Base-by-base conservation (phyloP, 805 yeast genomes). In the Yarrowia hollandica region DNA sequence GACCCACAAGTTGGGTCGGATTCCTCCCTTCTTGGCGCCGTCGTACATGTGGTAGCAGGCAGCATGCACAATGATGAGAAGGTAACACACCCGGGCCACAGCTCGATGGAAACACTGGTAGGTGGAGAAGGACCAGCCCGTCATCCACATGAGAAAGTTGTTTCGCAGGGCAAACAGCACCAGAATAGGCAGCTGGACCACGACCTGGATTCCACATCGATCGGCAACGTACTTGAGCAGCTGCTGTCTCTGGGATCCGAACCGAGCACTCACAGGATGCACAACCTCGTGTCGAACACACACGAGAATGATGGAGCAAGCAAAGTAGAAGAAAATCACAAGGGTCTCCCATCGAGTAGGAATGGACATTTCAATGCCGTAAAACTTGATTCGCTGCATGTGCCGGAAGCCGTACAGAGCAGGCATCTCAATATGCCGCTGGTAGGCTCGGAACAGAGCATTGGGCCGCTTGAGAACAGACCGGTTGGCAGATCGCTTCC, bases 111-210 rank as follows among this genome's bases (percentile, higher is more conserved):
- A 80, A 26, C 79, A 72, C 44, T 82, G 74, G 66, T 82, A 84
- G 19, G 84, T 75, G 0, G 84, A 71, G 61, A 72, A 78, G 14
- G 74, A 73, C 85, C 86, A 81, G 22, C 85, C 79, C 0, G 88
- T 81, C 15, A 80, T 15, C 80, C 81, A 80, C 61, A 79, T 82
- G 60, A 84, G 68, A 50, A 85, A 68, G 66, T 84, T 84, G 69
- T 84, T 84, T 64, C 88, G 72, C 38, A 86, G 82, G 1, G 87
- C 83, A 66, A 84, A 82, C 52, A 83, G 69, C 28, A 82, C 72
- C 42, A 83, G 62, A 42, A 82, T 68, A 3, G 89, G 88, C 33
- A 77, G 41, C 61, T 74, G 70, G 71, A 77, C 69, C n/a, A 77
- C 74, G 3, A 76, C 68, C 42, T 82, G 66, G 23, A 83, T 75